Evolutionary conservation across 495 filamentous ascomycete species (phyloP), one percentile per base, ranked within the genome.

Genomic region (Podospora didyma): DNA sequence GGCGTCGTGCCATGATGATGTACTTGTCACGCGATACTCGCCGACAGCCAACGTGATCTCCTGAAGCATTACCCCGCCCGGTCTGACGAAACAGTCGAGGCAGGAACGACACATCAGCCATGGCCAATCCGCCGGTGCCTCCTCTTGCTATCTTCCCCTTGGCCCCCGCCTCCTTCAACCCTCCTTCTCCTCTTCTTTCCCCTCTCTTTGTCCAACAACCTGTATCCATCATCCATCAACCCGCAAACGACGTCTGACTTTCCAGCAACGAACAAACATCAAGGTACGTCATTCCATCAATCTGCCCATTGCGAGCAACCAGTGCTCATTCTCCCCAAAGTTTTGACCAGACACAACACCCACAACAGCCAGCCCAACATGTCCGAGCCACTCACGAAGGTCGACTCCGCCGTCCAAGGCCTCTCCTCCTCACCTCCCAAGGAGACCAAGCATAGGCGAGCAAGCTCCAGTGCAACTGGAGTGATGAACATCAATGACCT

Each of bases 401-500:
- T 94, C 76, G 90, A 95, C 73, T 92, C 89, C 39, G 89, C 88
- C 80, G 82, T 92, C 64, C 85, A 88, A 67, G 90, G 89, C 69
- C 75, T 90, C 66, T 82, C 86, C 46, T 81, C 83, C 61, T 83
- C 84, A 19, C 77, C 84, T 37, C 80, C 85, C 45, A 82, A 84
- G 61, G 85, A 90, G 63, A 79, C 79, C 58, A 75, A 73, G 35
- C 84, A 87, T 66, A 78, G 83, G 61, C 82, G 90, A 61, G 73
- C 75, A 50, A 88, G 88, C 63, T 90, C 88, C 19, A 84, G 79
- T 31, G 69, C 66, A 49, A 73, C 82, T 51, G 87, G 85, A 54
- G 83, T 95, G 52, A 86, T 75, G 73, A 95, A 89, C 71, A 90
- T 96, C 77, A 83, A 82, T 62, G 92, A 96, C 60, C 78, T 96